Conservation (phyloP, 116 monocot species). For the Trichopus zeylanicus region DNA sequence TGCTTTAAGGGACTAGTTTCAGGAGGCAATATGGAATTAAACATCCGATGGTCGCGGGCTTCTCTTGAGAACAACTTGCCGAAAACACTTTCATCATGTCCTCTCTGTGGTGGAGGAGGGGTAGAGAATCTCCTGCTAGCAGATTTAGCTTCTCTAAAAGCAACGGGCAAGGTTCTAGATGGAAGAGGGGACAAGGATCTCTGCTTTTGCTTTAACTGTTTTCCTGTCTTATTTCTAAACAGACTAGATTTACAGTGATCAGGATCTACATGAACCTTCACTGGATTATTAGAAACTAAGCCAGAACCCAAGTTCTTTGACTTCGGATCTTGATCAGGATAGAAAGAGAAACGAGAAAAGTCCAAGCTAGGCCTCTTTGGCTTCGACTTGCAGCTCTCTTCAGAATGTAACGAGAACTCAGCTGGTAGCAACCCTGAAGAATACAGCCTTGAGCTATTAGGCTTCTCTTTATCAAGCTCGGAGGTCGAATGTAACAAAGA, state of each 20-base stretch:
- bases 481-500: conserved; percentile 11
- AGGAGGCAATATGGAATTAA: conserved; percentile 7
- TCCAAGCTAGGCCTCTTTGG: neutral
- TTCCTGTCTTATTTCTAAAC: conserved; percentile 3
- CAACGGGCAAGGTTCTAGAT: conserved; percentile 35
- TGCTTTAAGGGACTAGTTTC: conserved; percentile 20
- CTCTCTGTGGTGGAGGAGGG: conserved; percentile 43
- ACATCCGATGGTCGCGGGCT: conserved; percentile 3
- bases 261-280: conserved; percentile 5
- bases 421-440: conserved; percentile 17
- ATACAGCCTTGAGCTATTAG: conserved; percentile 1
- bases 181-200: conserved; percentile 72
- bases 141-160: conserved; percentile 55
- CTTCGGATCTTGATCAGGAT: conserved; percentile 9
- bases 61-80: conserved; percentile 9
- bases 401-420: neutral
- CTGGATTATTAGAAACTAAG: conserved; percentile 1
- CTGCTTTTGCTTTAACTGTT: conserved; percentile 19
- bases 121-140: conserved; percentile 76
- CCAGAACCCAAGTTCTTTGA: conserved; percentile 2
- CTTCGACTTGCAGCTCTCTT: neutral
- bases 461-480: neutral
- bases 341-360: neutral
- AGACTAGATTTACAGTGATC: conserved; percentile 6
- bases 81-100: conserved; percentile 9